A percentile compares a stretch with the other conserved stretches of the same genome.
These are phyloP conservation scores for Cochlearia excelsa DNA, from an alignment of 345 rosid species.

Conservation along the genomic window DNA sequence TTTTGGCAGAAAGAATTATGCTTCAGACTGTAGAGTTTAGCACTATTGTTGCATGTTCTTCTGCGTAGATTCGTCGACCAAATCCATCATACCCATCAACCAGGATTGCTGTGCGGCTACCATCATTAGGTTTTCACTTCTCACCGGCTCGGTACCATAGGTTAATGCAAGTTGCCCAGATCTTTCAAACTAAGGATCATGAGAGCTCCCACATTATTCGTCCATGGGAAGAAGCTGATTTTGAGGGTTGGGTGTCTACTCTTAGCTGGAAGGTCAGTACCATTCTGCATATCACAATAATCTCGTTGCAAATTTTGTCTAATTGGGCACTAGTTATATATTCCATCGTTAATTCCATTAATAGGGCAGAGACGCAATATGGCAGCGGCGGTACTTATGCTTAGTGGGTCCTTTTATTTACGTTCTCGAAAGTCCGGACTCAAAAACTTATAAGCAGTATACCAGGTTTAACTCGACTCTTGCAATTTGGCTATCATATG, in stretches of 20 bases:
- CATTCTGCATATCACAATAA: conserved; percentile 17
- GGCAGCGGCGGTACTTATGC: conserved; percentile 83
- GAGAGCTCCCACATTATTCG: conserved; percentile 47
- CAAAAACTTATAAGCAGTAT: conserved; percentile 80
- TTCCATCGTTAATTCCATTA: conserved; percentile 20
- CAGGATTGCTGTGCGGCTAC: conserved; percentile 74
- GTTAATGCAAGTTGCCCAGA: conserved; percentile 81
- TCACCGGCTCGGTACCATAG: conserved; percentile 99
- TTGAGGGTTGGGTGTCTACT: conserved; percentile 86
- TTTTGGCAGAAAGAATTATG: conserved; percentile 18
- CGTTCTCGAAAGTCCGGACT: conserved; percentile 64
- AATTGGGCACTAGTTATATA: conserved; percentile 20
- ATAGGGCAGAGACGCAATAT: conserved; percentile 96
- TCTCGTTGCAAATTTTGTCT: conserved; percentile 23
- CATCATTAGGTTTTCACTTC: conserved; percentile 89
- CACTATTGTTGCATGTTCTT: conserved; percentile 24
- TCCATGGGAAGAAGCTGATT: conserved; percentile 90
- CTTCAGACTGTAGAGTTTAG: conserved; percentile 10
- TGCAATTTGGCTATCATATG: conserved; percentile 28
- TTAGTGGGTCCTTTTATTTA: conserved; percentile 90
- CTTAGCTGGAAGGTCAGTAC: conserved; percentile 74
- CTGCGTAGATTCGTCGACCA: conserved; percentile 65
- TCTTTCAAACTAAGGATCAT: conserved; percentile 63
- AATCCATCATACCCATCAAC: conserved; percentile 87
- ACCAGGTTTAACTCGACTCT: conserved; percentile 55